Base-by-base conservation (phyloP, 2,329 filamentous ascomycete species). In the Byssoonygena ceratinophila region DNA sequence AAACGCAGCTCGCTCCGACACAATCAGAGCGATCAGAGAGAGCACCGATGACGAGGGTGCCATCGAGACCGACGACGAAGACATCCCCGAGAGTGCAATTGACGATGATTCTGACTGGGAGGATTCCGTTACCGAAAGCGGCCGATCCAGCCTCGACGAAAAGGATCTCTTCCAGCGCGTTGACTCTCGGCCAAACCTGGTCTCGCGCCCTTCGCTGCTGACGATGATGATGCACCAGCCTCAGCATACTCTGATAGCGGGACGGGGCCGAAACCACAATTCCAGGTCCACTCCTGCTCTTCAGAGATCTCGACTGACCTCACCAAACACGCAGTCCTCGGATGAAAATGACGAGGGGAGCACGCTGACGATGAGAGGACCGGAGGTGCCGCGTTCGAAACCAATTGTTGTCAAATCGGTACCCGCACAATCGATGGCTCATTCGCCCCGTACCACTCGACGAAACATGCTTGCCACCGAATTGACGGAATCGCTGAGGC, bases 401-500 rank as follows among this genome's bases (percentile, higher is more conserved):
- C 88, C 90, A 25, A 95, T 95, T 63, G 80, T 83, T 62, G 80
- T 83, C 64, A 83, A 81, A 12, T 79, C 84, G 18, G 78, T 78
- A n/a, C 82, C 82, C 53, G 74, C 74, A 4, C 81, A 85, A 58
- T 84, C 87, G 52, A 81, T 83, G 25, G 86, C 88, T 1, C 78
- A 95, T 58, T 97, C 92, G 4, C 92, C 92, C 3, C 82, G 89
- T 54, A 96, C 91, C 0, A 96, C 90, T 0, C 81, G 92, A 48
- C 81, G 90, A 55, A 94, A 96, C 69, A 98, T 98, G 92, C 78
- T 98, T 53, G 85, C 87, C 7, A 94, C 87, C 0, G 92, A 98
- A 72, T 75, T 98, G 51, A 96, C 91, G 1, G 89, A 95, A 66
- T 94, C 88, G 20, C 81, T 98, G 2, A 82, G 92, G 20, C 86